phyloP scores from a whole-genome alignment of 306 rosid species.

The Macrotyloma uniflorum region DNA sequence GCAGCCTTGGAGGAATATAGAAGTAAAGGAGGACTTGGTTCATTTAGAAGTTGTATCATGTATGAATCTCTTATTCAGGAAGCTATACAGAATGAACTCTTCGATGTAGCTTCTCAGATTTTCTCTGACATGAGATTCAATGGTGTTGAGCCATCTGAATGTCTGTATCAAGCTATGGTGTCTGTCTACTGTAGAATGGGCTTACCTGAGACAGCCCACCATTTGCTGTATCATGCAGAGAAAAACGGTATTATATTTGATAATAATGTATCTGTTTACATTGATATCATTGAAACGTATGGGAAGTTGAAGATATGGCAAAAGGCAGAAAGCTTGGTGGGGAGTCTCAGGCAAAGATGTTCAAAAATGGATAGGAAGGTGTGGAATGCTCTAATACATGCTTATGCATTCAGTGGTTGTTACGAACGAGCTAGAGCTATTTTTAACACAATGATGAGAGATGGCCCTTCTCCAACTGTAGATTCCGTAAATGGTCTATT shows the following conservation, averaged over 20 bases:
- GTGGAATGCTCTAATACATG: conserved; percentile 92
- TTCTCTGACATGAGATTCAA: conserved; percentile 87
- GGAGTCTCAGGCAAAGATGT: conserved; percentile 60
- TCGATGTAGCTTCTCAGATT: conserved; percentile 73
- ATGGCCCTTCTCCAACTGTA: conserved; percentile 87
- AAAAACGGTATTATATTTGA: conserved; percentile 53
- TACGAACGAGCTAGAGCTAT: conserved; percentile 92
- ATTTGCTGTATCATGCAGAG: conserved; percentile 68
- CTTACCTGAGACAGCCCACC: conserved; percentile 91
- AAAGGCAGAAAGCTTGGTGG: conserved; percentile 92
- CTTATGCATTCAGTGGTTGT: conserved; percentile 85
- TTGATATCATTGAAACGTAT: conserved; percentile 69
- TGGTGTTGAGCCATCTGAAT: conserved; percentile 68
- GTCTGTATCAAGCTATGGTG: conserved; percentile 67
- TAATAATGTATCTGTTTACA: conserved; percentile 46
- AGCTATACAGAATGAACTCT: conserved; percentile 69
- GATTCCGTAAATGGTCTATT: conserved; percentile 85
- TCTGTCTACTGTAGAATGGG: conserved; percentile 65
- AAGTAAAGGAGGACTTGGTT: conserved; percentile 58
- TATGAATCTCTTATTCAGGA: conserved; percentile 78
- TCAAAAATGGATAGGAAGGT: conserved; percentile 70
- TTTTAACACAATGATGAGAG: conserved; percentile 91
- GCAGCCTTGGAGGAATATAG: conserved; percentile 78
- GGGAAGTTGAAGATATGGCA: conserved; percentile 88
- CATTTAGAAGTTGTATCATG: conserved; percentile 62